These are phyloP conservation scores for Sugiyamaella smithiae DNA, from an alignment of 805 yeast genomes.

Conservation along the genomic window DNA sequence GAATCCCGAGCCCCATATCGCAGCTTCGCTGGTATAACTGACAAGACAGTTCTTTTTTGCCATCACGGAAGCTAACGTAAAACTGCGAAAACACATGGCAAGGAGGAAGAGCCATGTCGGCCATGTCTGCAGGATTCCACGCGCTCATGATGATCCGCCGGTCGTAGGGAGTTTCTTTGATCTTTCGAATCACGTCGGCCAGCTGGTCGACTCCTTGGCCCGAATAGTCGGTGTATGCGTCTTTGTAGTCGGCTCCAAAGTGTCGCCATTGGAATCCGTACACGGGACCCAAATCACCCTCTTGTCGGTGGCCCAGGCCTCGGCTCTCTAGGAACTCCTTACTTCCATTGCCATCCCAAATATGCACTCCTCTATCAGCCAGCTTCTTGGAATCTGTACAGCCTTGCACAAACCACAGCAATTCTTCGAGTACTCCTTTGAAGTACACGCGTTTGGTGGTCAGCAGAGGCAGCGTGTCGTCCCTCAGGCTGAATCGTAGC, in stretches of 20 bases:
- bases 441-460: constrained; percentile 93
- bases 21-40: constrained; percentile 95
- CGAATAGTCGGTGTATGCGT: constrained; percentile 82
- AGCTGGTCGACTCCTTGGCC: constrained; percentile 92
- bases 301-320: constrained; percentile 77
- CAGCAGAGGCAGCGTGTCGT: constrained; percentile 77
- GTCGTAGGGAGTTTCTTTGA: constrained; percentile 89
- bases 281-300: constrained; percentile 96
- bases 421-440: constrained; percentile 82
- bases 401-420: constrained; percentile 90
- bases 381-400: constrained; percentile 82
- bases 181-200: constrained; percentile 68
- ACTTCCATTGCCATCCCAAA: constrained; percentile 99
- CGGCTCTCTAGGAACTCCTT: constrained; percentile 82
- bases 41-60: constrained; percentile 71
- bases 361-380: constrained; percentile 82
- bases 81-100: constrained; percentile 97
- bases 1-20: constrained; percentile 99
- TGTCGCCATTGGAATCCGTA: constrained; percentile 99
- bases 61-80: constrained; percentile 78
- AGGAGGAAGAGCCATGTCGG: constrained; percentile 95
- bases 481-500: constrained; percentile 69
- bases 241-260: constrained; percentile 89
- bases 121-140: constrained; percentile 97
- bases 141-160: constrained; percentile 93